phyloP scores from a whole-genome alignment of 345 rosid species.

The Conringia planisiliqua region DNA sequence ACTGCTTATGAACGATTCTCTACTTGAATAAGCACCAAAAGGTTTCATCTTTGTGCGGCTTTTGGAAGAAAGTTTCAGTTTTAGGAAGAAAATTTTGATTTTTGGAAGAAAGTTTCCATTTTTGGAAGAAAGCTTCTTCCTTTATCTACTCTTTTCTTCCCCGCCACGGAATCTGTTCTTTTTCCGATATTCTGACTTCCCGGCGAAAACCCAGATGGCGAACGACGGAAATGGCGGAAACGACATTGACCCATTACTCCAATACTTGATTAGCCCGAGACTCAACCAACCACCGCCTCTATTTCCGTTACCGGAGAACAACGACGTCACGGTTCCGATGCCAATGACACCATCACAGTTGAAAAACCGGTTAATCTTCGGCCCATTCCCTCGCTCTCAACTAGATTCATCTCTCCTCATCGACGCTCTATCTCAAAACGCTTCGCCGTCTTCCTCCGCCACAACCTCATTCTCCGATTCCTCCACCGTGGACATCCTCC shows the following conservation, averaged over 20 bases:
- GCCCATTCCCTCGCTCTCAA: slow-evolving; percentile 44
- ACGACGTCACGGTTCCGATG: slow-evolving; percentile 53
- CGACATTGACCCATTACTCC: slow-evolving; percentile 48
- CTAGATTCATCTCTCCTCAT: slow-evolving; percentile 41
- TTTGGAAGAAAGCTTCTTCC: not conserved
- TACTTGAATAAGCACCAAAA: not conserved
- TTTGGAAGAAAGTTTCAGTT: not conserved
- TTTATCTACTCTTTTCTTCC: not conserved
- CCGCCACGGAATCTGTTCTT: not conserved
- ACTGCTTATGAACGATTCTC: not conserved
- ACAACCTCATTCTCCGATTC: slow-evolving; percentile 44
- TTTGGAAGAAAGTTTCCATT: not conserved
- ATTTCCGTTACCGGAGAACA: slow-evolving; percentile 62
- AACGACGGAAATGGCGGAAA: slow-evolving; percentile 1
- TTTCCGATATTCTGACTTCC: not conserved
- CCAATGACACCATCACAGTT: slow-evolving; percentile 66
- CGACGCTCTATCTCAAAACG: slow-evolving; percentile 45
- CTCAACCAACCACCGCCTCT: slow-evolving; percentile 39
- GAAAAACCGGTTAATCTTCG: slow-evolving; percentile 69
- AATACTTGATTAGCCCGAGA: slow-evolving; percentile 40
- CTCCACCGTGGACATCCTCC: slow-evolving; percentile 32
- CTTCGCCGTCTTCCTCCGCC: slow-evolving; percentile 47
- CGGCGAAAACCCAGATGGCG: slow-evolving; percentile 25
- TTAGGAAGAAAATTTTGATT: not conserved
- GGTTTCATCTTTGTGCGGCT: not conserved